Evolutionary conservation across 257 asterid genomes (phyloP).

Genomic region (Solanum chilense): DNA sequence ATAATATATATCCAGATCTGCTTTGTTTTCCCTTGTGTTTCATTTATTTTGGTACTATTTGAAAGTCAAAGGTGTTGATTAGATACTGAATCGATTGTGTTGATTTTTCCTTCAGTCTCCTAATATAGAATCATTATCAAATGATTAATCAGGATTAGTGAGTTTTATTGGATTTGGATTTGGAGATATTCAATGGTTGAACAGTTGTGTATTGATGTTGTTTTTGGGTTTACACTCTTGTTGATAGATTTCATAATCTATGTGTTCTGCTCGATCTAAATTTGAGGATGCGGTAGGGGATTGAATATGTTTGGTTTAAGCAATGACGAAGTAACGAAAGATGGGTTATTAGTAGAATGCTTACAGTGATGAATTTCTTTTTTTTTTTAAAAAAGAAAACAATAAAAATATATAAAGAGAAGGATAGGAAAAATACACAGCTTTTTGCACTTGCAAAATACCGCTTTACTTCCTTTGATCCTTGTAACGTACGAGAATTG

Average conservation of each 20-base stretch:
- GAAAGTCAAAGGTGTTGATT: neutral
- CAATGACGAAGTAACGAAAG: neutral
- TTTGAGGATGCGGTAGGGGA: neutral
- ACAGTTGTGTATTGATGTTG: neutral
- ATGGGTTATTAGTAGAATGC: neutral
- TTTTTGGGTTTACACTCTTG: neutral
- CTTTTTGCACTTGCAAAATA: neutral
- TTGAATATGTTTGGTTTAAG: neutral
- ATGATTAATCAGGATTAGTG: neutral
- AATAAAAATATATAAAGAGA: neutral
- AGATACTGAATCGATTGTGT: neutral
- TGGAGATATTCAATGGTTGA: neutral
- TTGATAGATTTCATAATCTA: neutral
- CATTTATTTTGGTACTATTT: neutral
- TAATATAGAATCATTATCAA: neutral
- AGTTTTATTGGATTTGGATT: neutral
- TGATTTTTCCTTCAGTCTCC: neutral
- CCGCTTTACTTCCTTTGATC: neutral
- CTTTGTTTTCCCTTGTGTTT: neutral
- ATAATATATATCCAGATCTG: neutral
- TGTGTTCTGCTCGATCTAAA: neutral
- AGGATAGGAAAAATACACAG: neutral
- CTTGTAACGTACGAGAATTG: neutral
- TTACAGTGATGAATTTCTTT: neutral
- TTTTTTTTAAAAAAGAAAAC: neutral